Conservation (phyloP, 139 green algal genomes). For the Tetraselmis striata region DNA sequence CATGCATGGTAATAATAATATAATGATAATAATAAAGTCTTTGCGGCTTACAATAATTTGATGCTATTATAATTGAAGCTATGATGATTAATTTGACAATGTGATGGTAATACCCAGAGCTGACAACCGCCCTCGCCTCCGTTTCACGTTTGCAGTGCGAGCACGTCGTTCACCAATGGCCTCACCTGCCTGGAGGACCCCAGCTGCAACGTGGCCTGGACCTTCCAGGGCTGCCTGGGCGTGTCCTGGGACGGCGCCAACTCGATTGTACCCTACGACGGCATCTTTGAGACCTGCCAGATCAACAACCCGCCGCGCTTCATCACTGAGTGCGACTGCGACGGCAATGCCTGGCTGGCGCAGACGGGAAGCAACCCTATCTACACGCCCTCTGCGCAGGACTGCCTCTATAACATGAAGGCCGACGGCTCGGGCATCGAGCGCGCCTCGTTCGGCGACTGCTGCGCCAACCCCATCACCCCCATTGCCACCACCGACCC, state of each 20-base stretch:
- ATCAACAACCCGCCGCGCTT: neutral
- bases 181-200: neutral
- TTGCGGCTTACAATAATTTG: too few species aligned
- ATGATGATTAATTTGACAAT: too few species aligned
- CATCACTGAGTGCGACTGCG: neutral
- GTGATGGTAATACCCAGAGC: too few species aligned
- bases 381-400: neutral
- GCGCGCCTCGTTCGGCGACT: conserved; percentile 1
- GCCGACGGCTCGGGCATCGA: conserved; percentile 3
- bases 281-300: neutral
- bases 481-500: neutral
- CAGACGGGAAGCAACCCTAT: neutral
- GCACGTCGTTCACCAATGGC: neutral
- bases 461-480: conserved; percentile 1
- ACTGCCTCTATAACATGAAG: neutral
- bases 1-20: too few species aligned
- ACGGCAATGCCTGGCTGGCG: neutral
- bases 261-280: neutral
- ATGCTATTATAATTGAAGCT: too few species aligned
- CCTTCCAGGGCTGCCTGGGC: neutral
- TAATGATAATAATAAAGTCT: too few species aligned
- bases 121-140: too few species aligned
- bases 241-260: neutral
- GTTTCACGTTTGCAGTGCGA: neutral
- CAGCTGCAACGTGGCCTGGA: neutral